Base-by-base conservation (phyloP, 2,329 filamentous ascomycete species). In the Clarireedia hainanense region DNA sequence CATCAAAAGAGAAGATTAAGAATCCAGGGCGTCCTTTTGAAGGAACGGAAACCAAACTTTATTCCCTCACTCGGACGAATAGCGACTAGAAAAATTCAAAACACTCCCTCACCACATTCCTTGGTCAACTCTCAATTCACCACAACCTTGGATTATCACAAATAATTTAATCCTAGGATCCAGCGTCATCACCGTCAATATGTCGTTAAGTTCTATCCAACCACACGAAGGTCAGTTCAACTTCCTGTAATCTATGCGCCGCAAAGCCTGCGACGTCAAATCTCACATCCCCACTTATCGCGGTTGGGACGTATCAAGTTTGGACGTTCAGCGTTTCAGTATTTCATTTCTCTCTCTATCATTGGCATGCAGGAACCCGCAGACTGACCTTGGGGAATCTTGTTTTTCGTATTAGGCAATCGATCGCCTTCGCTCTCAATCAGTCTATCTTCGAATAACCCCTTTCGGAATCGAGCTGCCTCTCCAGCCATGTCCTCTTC, bases 381-480 rank as follows among this genome's bases (percentile, higher is more conserved):
- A 47, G 50, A 59, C 64, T 66, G 62, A 67, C 62, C 26, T 47
- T 20, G 62, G 24, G 57, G 52, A 54, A 62, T 64, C 61, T 57
- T 62, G 55, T 64, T 63, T 63, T 57, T 58, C 55, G 27, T 30
- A 55, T 60, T 63, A 68, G 67, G 63, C 50, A 61, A 58, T 46
- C 61, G 61, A 51, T 76, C 73, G 64, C 71, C 78, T 61, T 77
- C 76, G 63, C 75, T 86, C 68, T 75, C 80, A 54, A 74, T 86
- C 70, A 86, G 84, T 72, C 80, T 91, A 56, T 72, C 74, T 67
- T 84, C 85, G 71, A 91, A 91, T 78, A 91, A 91, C 69, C 88
- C 88, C 60, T 91, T 81, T 69, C 85, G 87, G 75, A 89, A 89
- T 71, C 83, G 85, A 67, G 82, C 84, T 61, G 75, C 77, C 39